A percentile compares a stretch with the other conserved stretches of the same genome.
phyloP scores from a whole-genome alignment of 1,284 basidiomycete genomes.

The Erythrobasidium hasegawianum region DNA sequence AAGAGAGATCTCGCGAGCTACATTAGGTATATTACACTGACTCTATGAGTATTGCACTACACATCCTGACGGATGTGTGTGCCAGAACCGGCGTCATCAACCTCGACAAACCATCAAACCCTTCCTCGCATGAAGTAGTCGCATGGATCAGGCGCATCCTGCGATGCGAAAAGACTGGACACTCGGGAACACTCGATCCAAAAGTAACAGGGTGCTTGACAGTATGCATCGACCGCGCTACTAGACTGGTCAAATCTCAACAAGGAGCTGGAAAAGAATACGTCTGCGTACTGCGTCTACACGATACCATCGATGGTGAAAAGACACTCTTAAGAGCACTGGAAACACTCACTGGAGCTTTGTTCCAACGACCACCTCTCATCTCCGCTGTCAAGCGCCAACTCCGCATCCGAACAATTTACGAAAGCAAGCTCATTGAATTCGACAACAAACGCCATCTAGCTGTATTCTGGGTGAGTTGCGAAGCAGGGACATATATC shows the following conservation, averaged over 20 bases:
- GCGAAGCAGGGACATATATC: slow-evolving; percentile 98
- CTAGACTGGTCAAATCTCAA: slow-evolving; percentile 97
- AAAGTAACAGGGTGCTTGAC: slow-evolving; percentile 99
- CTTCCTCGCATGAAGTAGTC: slow-evolving; percentile 99
- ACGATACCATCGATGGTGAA: slow-evolving; percentile 74
- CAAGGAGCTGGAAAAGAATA: slow-evolving; percentile 99
- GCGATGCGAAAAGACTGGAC: slow-evolving; percentile 95
- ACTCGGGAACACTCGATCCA: slow-evolving; percentile 95
- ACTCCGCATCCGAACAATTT: slow-evolving; percentile 94
- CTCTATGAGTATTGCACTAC: slow-evolving; percentile 43
- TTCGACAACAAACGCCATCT: slow-evolving; percentile 97
- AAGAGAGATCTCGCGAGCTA: slow-evolving; percentile 88
- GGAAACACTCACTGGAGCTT: slow-evolving; percentile 93
- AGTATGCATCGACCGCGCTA: slow-evolving; percentile 99
- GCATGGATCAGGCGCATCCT: slow-evolving; percentile 96
- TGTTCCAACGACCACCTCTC: slow-evolving; percentile 97
- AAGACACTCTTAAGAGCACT: slow-evolving; percentile 85
- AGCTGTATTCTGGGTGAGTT: slow-evolving; percentile 96
- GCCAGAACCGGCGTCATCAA: slow-evolving; percentile 93
- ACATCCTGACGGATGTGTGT: slow-evolving; percentile 5
- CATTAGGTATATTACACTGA: slow-evolving; percentile 64
- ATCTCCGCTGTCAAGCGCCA: slow-evolving; percentile 99
- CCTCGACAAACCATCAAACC: slow-evolving; percentile 99
- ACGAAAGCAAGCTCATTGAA: slow-evolving; percentile 92
- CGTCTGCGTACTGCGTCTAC: slow-evolving; percentile 90